Percentiles rank a stretch among this genome's conserved stretches.
Conservation (phyloP, 352 stramenopile species). For the Pilasporangium apinafurcum region DNA sequence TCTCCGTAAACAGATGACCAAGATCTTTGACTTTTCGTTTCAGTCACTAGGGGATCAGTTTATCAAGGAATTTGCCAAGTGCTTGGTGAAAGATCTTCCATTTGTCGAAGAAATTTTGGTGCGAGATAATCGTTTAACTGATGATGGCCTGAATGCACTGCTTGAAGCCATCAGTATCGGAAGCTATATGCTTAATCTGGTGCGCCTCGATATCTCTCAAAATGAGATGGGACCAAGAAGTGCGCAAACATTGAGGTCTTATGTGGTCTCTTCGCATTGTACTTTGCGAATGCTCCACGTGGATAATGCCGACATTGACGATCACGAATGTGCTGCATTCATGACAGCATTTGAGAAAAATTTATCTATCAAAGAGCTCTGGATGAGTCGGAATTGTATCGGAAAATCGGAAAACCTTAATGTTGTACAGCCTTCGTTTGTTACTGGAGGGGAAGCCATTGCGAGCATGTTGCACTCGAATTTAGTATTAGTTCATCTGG, state of each 20-base stretch:
- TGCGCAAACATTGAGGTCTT: slow-evolving; percentile 46
- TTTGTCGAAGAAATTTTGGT: slow-evolving; percentile 79
- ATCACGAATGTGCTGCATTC: slow-evolving; percentile 80
- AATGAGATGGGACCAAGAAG: slow-evolving; percentile 62
- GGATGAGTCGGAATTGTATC: slow-evolving; percentile 83
- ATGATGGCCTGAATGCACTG: slow-evolving; percentile 57
- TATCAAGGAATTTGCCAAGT: slow-evolving; percentile 57
- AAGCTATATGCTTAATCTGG: slow-evolving; percentile 38
- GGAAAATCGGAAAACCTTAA: slow-evolving; percentile 86
- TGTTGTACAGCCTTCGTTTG: slow-evolving; percentile 79
- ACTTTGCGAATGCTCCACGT: slow-evolving; percentile 60
- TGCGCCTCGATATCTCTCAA: slow-evolving; percentile 59
- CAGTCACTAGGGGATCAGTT: slow-evolving; percentile 71
- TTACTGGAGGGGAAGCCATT: slow-evolving; percentile 84
- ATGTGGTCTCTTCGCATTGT: slow-evolving; percentile 51
- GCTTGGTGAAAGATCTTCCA: slow-evolving; percentile 45
- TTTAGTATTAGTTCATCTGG: slow-evolving; percentile 62
- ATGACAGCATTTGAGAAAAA: slow-evolving; percentile 84
- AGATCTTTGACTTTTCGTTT: slow-evolving; percentile 79
- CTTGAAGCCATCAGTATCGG: slow-evolving; percentile 47
- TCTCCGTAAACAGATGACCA: slow-evolving; percentile 49
- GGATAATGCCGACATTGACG: slow-evolving; percentile 84
- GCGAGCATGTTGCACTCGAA: slow-evolving; percentile 84
- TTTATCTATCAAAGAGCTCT: slow-evolving; percentile 58
- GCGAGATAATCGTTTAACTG: slow-evolving; percentile 82